A percentile compares a stretch with the other conserved stretches of the same genome.
Evolutionary conservation across 177 flowering plant genomes (phyloP).

Genomic region (Vitis hybrid): DNA sequence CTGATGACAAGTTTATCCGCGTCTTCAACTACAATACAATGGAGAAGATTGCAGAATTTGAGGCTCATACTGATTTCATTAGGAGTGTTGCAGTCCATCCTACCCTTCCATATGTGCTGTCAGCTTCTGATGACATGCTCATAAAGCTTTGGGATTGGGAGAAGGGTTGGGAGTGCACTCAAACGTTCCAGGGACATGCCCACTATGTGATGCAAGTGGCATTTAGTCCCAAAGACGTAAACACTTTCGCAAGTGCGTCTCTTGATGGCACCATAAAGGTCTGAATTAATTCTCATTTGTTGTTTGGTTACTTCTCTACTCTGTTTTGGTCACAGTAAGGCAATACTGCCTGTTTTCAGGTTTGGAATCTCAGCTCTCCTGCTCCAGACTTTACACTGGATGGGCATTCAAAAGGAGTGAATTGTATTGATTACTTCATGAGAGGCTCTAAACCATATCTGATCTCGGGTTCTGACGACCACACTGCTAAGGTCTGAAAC

Average conservation of each 20-base stretch:
- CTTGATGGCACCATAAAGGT: conserved; percentile 20
- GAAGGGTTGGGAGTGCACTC: conserved; percentile 12
- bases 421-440: conserved; percentile 20
- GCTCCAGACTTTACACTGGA: conserved; percentile 11
- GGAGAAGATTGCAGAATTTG: conserved; percentile 11
- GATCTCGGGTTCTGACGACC: conserved; percentile 18
- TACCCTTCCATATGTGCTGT: conserved; percentile 6
- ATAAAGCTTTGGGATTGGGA: conserved; percentile 21
- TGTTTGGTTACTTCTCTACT: not conserved
- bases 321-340: not conserved
- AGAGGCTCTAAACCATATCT: conserved; percentile 9
- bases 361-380: conserved; percentile 9
- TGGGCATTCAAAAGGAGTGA: conserved; percentile 7
- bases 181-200: conserved; percentile 11
- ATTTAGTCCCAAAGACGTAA: conserved; percentile 8
- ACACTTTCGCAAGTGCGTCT: conserved; percentile 14
- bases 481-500: conserved; percentile 11
- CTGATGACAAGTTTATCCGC: conserved; percentile 13
- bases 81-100: conserved; percentile 14
- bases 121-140: conserved; percentile 15
- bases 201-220: conserved; percentile 18
- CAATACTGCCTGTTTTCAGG: not conserved
- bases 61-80: conserved; percentile 14
- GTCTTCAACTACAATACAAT: conserved; percentile 10
- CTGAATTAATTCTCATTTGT: too few relatives aligned